Evolutionary conservation across 2,329 filamentous ascomycete genomes (phyloP), one percentile per base, ranked within the genome.

Genomic region (Claviceps spartinae): DNA sequence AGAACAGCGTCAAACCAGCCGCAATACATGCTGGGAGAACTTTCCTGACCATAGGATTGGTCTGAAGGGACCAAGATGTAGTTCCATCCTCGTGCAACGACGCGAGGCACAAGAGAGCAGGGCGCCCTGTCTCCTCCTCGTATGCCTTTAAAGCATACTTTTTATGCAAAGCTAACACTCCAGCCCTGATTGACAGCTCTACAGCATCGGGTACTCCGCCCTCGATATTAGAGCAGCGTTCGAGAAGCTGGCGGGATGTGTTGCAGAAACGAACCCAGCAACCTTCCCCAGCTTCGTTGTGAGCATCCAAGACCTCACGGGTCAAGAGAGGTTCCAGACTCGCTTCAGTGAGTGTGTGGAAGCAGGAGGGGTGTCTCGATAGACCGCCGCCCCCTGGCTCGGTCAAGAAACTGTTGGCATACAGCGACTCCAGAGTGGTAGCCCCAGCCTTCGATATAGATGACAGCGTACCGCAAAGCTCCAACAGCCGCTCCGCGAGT

Each of bases 401-500:
- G 38, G 37, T 30, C 4, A 36, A 47, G 16, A 22, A 59, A 53
- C 24, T 62, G 24, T 62, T 63, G 1, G 54, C 56, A 18, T 67
- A 58, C 2, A 67, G 60, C 1, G 60, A 65, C 52, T 67, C 65
- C 14, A 62, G 60, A 3, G 62, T 57, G 5, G 61, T 62, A 4
- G 49, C 42, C 2, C 58, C 62, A 8, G n/a, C 34, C 11, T 13
- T 37, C 13, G 52, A 49, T 13, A 52, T 45, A 5, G 59, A 24
- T 5, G 60, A 56, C 1, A 55, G 37, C 0, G 50, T 52, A n/a
- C 48, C 30, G 14, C 57, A 62, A 14, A 59, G 53, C 1, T 58
- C 37, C n/a, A 62, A 30, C n/a, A 68, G 56, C 5, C 52, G 49
- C 1, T 43, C 40, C 4, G 67, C 52, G 34, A 67, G 52, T 5